Evolutionary conservation across 257 asterid species (phyloP), one percentile per base, ranked within the genome.

Genomic region (Nicotiana obtusifolia): DNA sequence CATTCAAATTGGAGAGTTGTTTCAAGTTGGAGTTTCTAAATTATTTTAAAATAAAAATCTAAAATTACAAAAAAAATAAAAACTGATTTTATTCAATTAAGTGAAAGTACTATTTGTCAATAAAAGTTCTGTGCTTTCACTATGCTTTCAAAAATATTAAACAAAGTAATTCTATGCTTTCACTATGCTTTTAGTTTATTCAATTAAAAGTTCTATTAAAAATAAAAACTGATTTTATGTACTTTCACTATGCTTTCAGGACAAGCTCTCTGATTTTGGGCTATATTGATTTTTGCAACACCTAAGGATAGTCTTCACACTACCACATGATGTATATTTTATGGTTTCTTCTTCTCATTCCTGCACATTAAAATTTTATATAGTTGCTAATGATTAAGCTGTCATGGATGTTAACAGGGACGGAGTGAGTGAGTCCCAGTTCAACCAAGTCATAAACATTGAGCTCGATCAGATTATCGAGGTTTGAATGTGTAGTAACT

Each of bases 401-500:
- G 33, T 35, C 35, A 22, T 49, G 14, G 26, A 79, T 69, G 71
- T 69, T 26, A 26, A 17, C 69, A 93, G 97, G 88, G 97, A 91
- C 64, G 97, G 97, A 8, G 97, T 93, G 47, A 88, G 95, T 24
- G 97, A 93, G 86, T 87, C 94, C 17, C 97, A 93, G 69, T 93
- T 93, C 90, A 90, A 62, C 56, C 97, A 91, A 88, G 97, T 93
- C 19, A 33, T 93, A 54, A 93, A 93, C 82, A 67, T 86, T 26
- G 97, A 93, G 86, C 86, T 93, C 8, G 89, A 89, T 22, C 97
- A 93, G 82, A 93, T 93, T 7, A 88, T 88, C 14, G 87, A 91
- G 93, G 97, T 87, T 80, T 81, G 60, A 17, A 41, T 52, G n/a
- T 47, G 33, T 60, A 71, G 78, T 44, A 71, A 71, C 60, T 41